These are phyloP conservation scores for Schizosaccharomyces octosporus DNA, from an alignment of 805 yeast genomes.

Conservation along the genomic window DNA sequence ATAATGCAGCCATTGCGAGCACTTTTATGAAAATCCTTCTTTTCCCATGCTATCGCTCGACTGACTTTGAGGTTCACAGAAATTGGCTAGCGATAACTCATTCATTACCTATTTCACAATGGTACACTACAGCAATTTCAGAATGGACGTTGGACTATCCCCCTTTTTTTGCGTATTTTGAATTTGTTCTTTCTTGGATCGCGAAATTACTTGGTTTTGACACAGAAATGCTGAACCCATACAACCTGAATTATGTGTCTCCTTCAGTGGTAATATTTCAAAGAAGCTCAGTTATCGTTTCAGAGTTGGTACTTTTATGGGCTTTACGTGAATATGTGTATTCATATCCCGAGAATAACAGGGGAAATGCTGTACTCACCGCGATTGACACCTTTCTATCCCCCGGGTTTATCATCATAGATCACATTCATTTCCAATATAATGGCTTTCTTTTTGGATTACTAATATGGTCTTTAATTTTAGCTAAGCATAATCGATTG, in stretches of 20 bases:
- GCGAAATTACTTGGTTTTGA: constrained; percentile 7
- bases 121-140: constrained; percentile 63
- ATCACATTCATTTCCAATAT: constrained; percentile 91
- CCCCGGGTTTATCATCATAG: constrained; percentile 76
- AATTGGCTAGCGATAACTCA: constrained; percentile 89
- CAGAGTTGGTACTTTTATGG: constrained; percentile 46
- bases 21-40: neutral
- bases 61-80: constrained; percentile 92
- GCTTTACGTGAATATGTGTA: constrained; percentile 51
- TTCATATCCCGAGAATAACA: constrained; percentile 9
- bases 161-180: constrained; percentile 91
- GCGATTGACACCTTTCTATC: constrained; percentile 64
- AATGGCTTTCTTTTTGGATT: constrained; percentile 84
- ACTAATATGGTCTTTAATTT: constrained; percentile 44
- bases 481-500: constrained; percentile 36
- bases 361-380: constrained; percentile 30
- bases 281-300: constrained; percentile 49
- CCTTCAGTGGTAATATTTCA: constrained; percentile 29
- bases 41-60: constrained; percentile 22
- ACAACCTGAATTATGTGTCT: constrained; percentile 7
- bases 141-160: constrained; percentile 96
- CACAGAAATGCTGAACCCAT: constrained; percentile 7
- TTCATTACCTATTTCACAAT: constrained; percentile 41
- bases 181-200: constrained; percentile 43
- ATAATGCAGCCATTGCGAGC: constrained; percentile 1